phyloP scores from a whole-genome alignment of 73 alveolate species.

The Tetrahymena thermophila region DNA sequence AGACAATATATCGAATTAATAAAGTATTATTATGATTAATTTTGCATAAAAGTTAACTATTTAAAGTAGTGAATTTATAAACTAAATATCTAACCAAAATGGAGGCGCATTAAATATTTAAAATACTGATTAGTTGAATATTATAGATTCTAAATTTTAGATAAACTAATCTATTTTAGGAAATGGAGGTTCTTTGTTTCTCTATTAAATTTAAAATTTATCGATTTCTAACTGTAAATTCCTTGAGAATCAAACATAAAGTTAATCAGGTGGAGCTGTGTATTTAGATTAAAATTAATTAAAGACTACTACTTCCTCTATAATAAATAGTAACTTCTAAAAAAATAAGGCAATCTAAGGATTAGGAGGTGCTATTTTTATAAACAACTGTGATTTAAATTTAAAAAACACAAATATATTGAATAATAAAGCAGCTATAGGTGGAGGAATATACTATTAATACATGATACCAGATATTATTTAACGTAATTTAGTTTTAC shows the following conservation, averaged over 20 bases:
- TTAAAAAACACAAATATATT: background rate
- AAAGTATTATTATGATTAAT: background rate
- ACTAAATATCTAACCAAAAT: background rate
- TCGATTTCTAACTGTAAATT: background rate
- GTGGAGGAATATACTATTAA: background rate
- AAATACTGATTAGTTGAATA: background rate
- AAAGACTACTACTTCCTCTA: background rate
- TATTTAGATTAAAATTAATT: background rate
- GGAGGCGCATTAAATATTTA: background rate
- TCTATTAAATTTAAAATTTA: background rate
- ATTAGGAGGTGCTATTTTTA: background rate
- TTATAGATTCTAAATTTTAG: background rate
- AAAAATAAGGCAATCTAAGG: background rate
- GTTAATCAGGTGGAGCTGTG: background rate
- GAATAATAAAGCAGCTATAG: background rate
- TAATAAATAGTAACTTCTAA: background rate
- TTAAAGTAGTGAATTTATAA: background rate
- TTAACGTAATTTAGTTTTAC: background rate
- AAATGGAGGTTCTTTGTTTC: background rate
- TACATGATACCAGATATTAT: background rate
- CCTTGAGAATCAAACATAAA: background rate
- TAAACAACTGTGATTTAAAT: background rate
- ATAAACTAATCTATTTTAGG: background rate
- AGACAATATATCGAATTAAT: background rate
- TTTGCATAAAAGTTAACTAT: background rate